Percentiles rank a stretch among this genome's conserved stretches.
These are phyloP conservation scores for Talaromyces proteolyticus DNA, from an alignment of 495 filamentous ascomycete genomes.

Conservation along the genomic window DNA sequence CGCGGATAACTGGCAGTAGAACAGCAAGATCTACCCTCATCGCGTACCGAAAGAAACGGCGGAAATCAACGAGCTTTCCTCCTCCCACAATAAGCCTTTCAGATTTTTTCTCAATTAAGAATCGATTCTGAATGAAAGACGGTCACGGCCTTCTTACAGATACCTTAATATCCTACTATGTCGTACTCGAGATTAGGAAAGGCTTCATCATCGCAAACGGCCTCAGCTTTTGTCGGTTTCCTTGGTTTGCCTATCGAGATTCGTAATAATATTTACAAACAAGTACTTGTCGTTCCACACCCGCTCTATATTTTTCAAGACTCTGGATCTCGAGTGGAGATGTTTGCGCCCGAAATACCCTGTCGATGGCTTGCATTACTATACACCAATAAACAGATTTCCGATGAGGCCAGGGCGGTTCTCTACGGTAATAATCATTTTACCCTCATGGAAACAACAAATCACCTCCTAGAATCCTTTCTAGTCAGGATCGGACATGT, in stretches of 20 bases:
- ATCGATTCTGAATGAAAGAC: too few species aligned
- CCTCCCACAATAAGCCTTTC: too few species aligned
- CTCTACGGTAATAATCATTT: constrained; percentile 2
- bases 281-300: not conserved
- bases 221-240: too few species aligned
- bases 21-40: too few species aligned
- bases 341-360: constrained; percentile 2
- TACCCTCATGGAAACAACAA: constrained; percentile 1
- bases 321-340: not conserved
- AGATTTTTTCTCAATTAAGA: too few species aligned
- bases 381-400: not conserved
- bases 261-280: constrained; percentile 1
- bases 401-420: not conserved
- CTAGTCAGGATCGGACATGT: constrained; percentile 3
- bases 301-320: constrained; percentile 5
- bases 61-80: too few species aligned
- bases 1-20: too few species aligned
- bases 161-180: too few species aligned
- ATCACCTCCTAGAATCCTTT: not conserved
- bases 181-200: too few species aligned
- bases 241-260: constrained; percentile 1
- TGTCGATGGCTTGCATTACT: constrained; percentile 3
- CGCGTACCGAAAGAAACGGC: too few species aligned
- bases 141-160: too few species aligned
- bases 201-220: too few species aligned